phyloP scores from a whole-genome alignment of 148 eudicot species.

The Bassia scoparia region DNA sequence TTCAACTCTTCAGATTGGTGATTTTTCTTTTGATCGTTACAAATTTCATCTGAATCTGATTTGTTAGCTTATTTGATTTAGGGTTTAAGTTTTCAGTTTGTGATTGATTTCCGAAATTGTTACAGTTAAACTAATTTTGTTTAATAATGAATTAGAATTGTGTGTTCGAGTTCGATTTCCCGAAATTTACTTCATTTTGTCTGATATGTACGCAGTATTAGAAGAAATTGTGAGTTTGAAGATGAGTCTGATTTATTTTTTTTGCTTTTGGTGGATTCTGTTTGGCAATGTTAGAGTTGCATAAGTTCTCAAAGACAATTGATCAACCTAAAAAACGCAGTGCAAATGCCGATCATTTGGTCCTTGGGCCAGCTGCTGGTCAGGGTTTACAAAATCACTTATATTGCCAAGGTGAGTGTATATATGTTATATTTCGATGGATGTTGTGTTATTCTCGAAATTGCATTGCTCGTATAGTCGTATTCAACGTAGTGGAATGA shows the following conservation, averaged over 20 bases:
- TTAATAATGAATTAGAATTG: background rate
- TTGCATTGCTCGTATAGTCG: no score
- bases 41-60: background rate
- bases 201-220: conserved; percentile 14
- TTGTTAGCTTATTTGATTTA: no score
- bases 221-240: background rate
- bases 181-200: background rate
- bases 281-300: conserved; percentile 63
- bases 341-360: conserved; percentile 62
- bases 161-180: background rate
- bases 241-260: background rate
- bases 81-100: conserved; percentile 12
- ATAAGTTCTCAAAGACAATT: conserved; percentile 31
- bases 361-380: conserved; percentile 87
- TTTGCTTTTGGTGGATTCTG: background rate
- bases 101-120: background rate
- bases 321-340: conserved; percentile 32
- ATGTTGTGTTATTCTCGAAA: background rate
- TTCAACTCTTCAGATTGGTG: background rate
- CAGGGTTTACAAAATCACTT: conserved; percentile 74
- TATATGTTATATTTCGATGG: background rate
- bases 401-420: conserved; percentile 82
- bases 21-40: background rate
- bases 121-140: background rate
- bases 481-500: no score